Percentiles rank a stretch among this genome's conserved stretches.
Conservation (phyloP, 768 basidiomycete species). For the Stropharia rugosoannulata region DNA sequence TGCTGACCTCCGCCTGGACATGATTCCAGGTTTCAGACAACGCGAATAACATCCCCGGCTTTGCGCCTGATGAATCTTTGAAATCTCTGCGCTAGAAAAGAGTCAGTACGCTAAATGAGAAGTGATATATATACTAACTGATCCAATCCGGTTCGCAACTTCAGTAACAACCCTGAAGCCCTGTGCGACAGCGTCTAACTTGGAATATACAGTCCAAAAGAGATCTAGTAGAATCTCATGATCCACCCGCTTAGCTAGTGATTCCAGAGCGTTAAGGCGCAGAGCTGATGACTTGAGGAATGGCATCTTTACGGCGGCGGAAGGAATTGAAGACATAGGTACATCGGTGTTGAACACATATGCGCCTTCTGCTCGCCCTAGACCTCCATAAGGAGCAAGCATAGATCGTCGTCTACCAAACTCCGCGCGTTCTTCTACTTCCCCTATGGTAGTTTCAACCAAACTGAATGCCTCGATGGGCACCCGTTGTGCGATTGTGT, state of each 20-base stretch:
- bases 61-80: constrained; percentile 80
- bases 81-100: constrained; percentile 66
- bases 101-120: neutral
- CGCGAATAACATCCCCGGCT: constrained; percentile 76
- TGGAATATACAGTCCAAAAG: constrained; percentile 97
- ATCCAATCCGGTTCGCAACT: constrained; percentile 86
- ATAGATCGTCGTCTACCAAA: constrained; percentile 58
- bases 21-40: constrained; percentile 86
- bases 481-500: constrained; percentile 80
- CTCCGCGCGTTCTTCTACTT: constrained; percentile 89
- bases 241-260: constrained; percentile 68
- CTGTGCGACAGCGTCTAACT: constrained; percentile 91
- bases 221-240: constrained; percentile 88
- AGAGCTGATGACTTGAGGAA: constrained; percentile 51
- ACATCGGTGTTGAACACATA: constrained; percentile 46
- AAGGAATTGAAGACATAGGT: constrained; percentile 19
- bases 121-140: constrained; percentile 53
- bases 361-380: constrained; percentile 46
- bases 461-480: constrained; percentile 81
- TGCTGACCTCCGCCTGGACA: constrained; percentile 86
- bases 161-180: constrained; percentile 89
- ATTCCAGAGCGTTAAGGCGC: constrained; percentile 72
- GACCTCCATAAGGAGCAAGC: constrained; percentile 31
- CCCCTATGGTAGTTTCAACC: constrained; percentile 84
- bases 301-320: constrained; percentile 23